Percentiles rank a stretch among this genome's conserved stretches.
Conservation (phyloP, 2,329 filamentous ascomycete species). For the Chalaropsis ovoidea region DNA sequence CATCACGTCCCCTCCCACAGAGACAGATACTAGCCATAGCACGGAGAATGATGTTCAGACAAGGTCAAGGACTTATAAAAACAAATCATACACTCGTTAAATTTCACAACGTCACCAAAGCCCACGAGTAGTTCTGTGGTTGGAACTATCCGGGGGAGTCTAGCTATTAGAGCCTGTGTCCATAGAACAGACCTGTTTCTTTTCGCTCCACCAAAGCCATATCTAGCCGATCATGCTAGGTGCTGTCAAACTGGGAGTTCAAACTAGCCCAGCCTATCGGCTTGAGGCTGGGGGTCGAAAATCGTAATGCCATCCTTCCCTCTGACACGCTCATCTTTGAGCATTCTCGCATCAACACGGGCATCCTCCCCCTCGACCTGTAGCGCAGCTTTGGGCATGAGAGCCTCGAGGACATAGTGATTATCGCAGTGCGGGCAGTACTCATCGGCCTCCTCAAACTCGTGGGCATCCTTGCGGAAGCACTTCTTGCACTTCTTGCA, state of each 20-base stretch:
- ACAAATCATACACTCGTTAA: constrained; percentile 23
- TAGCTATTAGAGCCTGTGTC: neutral
- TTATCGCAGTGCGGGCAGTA: constrained; percentile 99
- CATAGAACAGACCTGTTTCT: neutral
- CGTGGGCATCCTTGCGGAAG: constrained; percentile 84
- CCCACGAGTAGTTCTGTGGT: neutral
- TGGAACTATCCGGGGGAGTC: neutral
- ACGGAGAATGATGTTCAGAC: too few relatives aligned
- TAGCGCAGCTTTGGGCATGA: constrained; percentile 70
- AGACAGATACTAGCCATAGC: neutral
- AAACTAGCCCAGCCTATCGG: constrained; percentile 62
- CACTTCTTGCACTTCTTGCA: constrained; percentile 99
- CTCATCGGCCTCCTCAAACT: constrained; percentile 95
- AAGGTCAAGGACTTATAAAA: neutral
- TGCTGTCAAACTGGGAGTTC: neutral
- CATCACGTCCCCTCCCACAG: too few relatives aligned
- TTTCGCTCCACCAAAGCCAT: neutral
- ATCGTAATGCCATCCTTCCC: constrained; percentile 51
- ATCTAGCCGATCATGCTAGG: neutral
- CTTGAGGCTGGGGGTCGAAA: constrained; percentile 66
- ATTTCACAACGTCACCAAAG: constrained; percentile 2
- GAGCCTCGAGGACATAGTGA: constrained; percentile 87
- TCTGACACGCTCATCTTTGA: constrained; percentile 76
- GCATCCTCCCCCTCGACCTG: constrained; percentile 87
- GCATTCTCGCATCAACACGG: constrained; percentile 75